Evolutionary conservation across 805 yeast genomes (phyloP), one percentile per base, ranked within the genome.

Genomic region (Wickerhamomyces tratensis): DNA sequence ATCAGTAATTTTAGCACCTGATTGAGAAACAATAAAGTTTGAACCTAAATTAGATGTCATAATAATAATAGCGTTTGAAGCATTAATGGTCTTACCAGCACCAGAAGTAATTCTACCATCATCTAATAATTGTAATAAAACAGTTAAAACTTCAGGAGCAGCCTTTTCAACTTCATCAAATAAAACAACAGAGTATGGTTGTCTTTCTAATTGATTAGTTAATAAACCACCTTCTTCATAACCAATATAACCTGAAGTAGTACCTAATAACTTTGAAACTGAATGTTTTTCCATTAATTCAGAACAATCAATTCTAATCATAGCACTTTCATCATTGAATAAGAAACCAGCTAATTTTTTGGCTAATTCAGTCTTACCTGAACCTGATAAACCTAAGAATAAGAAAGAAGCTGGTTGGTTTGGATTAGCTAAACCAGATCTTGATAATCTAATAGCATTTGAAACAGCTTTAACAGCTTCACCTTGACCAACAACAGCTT

Each of bases 121-220:
- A 58, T 93, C 98, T 47, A 93, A 70, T 67, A 93, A 77, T 64
- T 93, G 98, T 52, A 93, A 72, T 56, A 93, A 71, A 20, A 93
- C 83, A 8, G 96, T 93, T 58, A 91, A 71, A 2, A 93, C 98
- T 61, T 91, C 98, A 2, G 98, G 98, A 7, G 96, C 96, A 14
- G 98, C 98, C 65, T 93, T 93, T 61, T 93, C 98, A 43, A 93
- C 96, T 68, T 93, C 98, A 65, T 93, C 98, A 58, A 93, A 93
- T 47, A 93, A 71, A 36, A 93, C 74, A n/a, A 93, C 98, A 6
- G 97, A 86, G 67, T 93, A 93, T 43, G 98, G 98, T 47, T 83
- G 82, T 57, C 96, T 77, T 47, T 86, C 74, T 43, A 93, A 72
- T 50, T 93, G 95, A 56, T 93, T 95, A 6, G 98, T 93, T 51